phyloP scores from a whole-genome alignment of 2,329 filamentous ascomycete genomes.

The Scedosporium boydii region DNA sequence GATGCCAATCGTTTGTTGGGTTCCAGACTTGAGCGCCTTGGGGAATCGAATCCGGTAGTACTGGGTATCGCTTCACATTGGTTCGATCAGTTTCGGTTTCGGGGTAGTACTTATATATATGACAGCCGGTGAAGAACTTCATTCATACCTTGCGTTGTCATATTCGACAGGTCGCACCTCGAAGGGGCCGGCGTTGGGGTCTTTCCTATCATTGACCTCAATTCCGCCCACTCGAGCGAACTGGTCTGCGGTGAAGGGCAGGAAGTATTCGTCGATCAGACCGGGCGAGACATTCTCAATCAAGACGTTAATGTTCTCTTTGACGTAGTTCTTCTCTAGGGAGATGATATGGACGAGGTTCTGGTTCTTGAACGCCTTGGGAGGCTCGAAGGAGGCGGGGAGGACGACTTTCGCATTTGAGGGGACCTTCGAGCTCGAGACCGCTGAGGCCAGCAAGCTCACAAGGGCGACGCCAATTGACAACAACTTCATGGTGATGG shows the following conservation, averaged over 20 bases:
- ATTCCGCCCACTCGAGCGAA: constrained; percentile 73
- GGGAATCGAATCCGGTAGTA: constrained; percentile 81
- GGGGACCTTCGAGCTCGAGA: constrained; percentile 27
- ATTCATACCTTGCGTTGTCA: constrained; percentile 45
- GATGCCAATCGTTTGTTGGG: constrained; percentile 79
- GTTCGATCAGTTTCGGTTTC: neutral
- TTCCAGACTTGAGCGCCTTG: constrained; percentile 61
- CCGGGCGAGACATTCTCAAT: constrained; percentile 77
- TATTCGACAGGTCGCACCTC: constrained; percentile 58
- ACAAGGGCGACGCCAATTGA: constrained; percentile 47
- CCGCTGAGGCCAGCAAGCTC: constrained; percentile 44
- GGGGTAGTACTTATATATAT: neutral
- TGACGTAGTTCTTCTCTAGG: constrained; percentile 82
- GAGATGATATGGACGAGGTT: constrained; percentile 88
- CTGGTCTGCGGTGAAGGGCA: constrained; percentile 72
- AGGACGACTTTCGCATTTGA: constrained; percentile 46
- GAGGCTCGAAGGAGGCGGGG: constrained; percentile 66
- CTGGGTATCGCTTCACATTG: constrained; percentile 50
- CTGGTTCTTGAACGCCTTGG: constrained; percentile 85
- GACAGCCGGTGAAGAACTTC: neutral
- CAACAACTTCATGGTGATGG: constrained; percentile 28
- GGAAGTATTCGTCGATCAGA: constrained; percentile 80
- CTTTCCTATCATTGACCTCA: constrained; percentile 89
- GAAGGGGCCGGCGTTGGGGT: constrained; percentile 58
- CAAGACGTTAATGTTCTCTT: constrained; percentile 88